These are phyloP conservation scores for Vitis rotundifolia DNA, from an alignment of 164 flowering plant species.

Conservation along the genomic window DNA sequence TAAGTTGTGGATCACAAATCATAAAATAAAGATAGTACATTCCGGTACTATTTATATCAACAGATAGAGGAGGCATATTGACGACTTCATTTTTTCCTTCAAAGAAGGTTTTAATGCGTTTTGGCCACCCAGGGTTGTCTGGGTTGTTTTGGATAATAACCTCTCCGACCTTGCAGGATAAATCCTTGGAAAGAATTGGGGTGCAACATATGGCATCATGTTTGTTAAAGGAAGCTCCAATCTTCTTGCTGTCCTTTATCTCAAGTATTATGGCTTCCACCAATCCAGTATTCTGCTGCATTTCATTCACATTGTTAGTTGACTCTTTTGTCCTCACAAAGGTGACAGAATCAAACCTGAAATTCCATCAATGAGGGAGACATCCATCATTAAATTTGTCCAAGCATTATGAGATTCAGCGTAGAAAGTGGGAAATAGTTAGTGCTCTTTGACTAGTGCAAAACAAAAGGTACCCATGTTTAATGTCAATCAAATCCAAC, in stretches of 20 bases:
- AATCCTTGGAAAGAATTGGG: conserved; percentile 41
- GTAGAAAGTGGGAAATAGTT: background rate
- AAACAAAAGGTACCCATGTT: no score
- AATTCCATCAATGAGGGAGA: conserved; percentile 8
- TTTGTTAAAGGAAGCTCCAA: conserved; percentile 60
- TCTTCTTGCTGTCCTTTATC: conserved; percentile 66
- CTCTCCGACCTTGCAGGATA: conserved; percentile 66
- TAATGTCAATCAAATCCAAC: no score
- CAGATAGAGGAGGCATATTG: conserved; percentile 32
- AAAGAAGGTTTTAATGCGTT: conserved; percentile 57
- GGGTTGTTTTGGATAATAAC: conserved; percentile 55
- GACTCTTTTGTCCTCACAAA: conserved; percentile 67
- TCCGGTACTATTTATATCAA: conserved; percentile 67
- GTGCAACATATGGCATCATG: conserved; percentile 62
- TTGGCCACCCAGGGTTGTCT: conserved; percentile 64
- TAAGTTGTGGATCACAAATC: conserved; percentile 68
- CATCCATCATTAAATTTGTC: no score
- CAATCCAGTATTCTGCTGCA: conserved; percentile 66
- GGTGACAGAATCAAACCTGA: conserved; percentile 70
- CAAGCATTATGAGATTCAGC: background rate
- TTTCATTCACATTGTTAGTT: conserved; percentile 37
- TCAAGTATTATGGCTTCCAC: conserved; percentile 82
- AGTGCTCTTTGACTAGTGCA: background rate
- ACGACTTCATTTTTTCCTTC: conserved; percentile 45
- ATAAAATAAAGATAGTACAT: conserved; percentile 84